Percentiles rank a stretch among this genome's conserved stretches.
Conservation (phyloP, 2,329 filamentous ascomycete genomes). For the Cladosporium velox region DNA sequence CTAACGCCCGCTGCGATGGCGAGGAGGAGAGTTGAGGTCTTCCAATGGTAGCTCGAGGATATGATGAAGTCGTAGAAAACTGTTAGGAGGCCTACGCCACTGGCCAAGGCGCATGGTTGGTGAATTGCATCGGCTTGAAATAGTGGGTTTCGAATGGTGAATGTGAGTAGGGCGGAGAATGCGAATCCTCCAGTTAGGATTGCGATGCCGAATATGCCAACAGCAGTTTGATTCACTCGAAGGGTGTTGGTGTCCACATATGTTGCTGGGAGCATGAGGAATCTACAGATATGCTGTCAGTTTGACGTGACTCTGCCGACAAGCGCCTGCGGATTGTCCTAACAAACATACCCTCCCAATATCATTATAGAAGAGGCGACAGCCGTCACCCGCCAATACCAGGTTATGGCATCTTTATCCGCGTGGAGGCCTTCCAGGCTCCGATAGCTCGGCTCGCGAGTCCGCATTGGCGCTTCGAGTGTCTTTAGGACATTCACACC, state of each 20-base stretch:
- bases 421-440: constrained; percentile 31
- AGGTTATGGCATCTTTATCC: constrained; percentile 37
- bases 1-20: constrained; percentile 44
- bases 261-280: constrained; percentile 51
- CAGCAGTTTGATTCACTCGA: constrained; percentile 42
- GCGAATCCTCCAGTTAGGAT: constrained; percentile 52
- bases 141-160: constrained; percentile 47
- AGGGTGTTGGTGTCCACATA: constrained; percentile 45
- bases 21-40: constrained; percentile 46
- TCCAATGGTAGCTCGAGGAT: constrained; percentile 45
- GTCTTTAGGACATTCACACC: constrained; percentile 11
- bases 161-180: constrained; percentile 50
- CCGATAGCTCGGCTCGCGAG: constrained; percentile 34
- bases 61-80: constrained; percentile 51
- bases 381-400: constrained; percentile 53
- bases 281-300: constrained; percentile 39
- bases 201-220: constrained; percentile 50
- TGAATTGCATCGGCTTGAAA: constrained; percentile 54
- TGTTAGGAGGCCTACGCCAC: constrained; percentile 50
- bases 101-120: constrained; percentile 47
- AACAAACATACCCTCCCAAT: constrained; percentile 47
- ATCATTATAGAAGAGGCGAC: constrained; percentile 50
- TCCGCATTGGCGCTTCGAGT: constrained; percentile 26
- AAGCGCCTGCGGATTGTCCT: constrained; percentile 24
- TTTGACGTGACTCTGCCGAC: constrained; percentile 22